Evolutionary conservation across 2,329 filamentous ascomycete genomes (phyloP), one percentile per base, ranked within the genome.

Genomic region (Pseudovirgaria hyperparasitica): DNA sequence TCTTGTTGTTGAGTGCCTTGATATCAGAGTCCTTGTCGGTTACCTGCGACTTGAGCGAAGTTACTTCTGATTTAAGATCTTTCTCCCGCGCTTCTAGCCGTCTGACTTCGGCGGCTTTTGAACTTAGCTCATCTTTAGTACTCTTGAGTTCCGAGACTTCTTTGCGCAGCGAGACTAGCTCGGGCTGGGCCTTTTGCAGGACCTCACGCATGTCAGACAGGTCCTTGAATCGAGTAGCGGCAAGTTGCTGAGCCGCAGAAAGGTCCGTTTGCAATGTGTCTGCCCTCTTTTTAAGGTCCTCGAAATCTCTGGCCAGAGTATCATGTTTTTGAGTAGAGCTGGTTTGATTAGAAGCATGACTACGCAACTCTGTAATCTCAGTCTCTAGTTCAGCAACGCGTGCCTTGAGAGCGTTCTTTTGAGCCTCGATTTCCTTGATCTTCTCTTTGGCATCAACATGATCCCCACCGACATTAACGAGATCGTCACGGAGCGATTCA

Each of bases 161-260:
- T 25, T 76, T 72, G 6, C 82, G 73, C 12, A 96, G 63, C 23
- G 62, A 76, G 48, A 77, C 79, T 14, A 96, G 60, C 53, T 98
- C 87, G 0, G 84, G 80, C 45, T 94, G 86, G 1, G 80, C 70
- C 49, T 90, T 92, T 38, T 85, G 76, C 16, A 94, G 55, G 3
- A 86, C 64, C 34, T 87, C 80, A 12, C 77, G 70, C 23, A 93
- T 60, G 16, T 92, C 81, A 0, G 76, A 76, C 2, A 94, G 60
- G 33, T 96, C 86, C 51, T 85, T 92, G 61, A 85, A 96, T 16
- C 90, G 70, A 10, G 72, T 78, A 34, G 92, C 77, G 0, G 90
- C 84, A 9, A 96, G 67, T 52, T 92, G 75, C 48, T 94, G 76
- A 0, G 86, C 79, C 2, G 85, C 85, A 2, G 75, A 78, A 3